Base-by-base conservation (phyloP, 148 eudicot species). In the Arctostaphylos glauca region DNA sequence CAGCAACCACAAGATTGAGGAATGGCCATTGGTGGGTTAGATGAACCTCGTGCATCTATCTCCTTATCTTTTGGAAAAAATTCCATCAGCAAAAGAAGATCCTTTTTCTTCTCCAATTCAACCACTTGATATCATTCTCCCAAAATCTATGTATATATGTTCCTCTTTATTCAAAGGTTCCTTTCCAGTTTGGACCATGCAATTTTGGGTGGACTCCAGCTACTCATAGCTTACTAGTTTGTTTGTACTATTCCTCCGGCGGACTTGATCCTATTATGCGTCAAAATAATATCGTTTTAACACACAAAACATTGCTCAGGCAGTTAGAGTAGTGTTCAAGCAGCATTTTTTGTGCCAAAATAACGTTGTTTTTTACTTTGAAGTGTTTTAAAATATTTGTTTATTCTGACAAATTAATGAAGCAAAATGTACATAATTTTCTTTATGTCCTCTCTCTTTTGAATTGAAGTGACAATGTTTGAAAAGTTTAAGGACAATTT, bases 41-140 rank as follows among this genome's bases (percentile, higher is more conserved):
- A 23, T 52, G 73, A 62, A 56, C 54, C 78, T 84, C 59, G 64
- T 58, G 67, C 76, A 52, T 48, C 62, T 77, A 68, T 84, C 85
- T 80, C 80, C 83, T 86, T 86, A 86, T 88, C 90, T 56, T 79
- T 81, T 53, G 49, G 81, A 86, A 82, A 86, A 82, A 81, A 77
- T 84, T 86, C 82, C 85, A 81, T 84, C 84, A 76, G 78, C 19
- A 80, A 83, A 68, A 46, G 21, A 12, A 21, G 15, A 16, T 10
- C 52, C 60, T 47, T 52, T 72, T 80, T 25, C 82, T 66, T 83
- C 83, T 44, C 77, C 74, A 64, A 31, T 31, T 31, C 38, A 31
- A 31, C 38, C 38, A 31, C 38, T 31, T 31, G 38, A 31, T 67
- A 16, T 47, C 52, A n/a, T 38, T 21, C 31, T 50, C 5, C 9